phyloP scores from a whole-genome alignment of 1,139 yeast genomes.

The Yamadazyma aaseri region DNA sequence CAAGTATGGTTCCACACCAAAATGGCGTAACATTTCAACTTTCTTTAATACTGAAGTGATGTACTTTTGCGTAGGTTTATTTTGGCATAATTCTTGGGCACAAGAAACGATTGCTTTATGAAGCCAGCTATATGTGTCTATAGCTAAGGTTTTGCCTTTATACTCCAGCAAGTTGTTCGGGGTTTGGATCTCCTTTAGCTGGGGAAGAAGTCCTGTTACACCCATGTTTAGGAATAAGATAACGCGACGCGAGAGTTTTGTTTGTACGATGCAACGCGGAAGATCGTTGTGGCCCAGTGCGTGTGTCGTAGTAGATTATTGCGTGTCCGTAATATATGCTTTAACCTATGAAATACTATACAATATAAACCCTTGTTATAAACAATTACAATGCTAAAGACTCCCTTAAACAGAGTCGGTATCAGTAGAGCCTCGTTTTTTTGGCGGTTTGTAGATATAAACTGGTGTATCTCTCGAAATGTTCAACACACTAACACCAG shows the following conservation, averaged over 20 bases:
- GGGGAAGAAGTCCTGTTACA: conserved; percentile 73
- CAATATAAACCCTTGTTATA: too few relatives aligned
- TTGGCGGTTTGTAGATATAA: conserved; percentile 34
- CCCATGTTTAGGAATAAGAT: conserved; percentile 59
- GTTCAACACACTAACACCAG: conserved; percentile 22
- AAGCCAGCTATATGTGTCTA: conserved; percentile 96
- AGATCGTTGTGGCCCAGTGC: background rate
- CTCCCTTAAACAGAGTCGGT: too few relatives aligned
- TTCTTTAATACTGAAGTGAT: conserved; percentile 59
- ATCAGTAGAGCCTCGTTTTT: conserved; percentile 17
- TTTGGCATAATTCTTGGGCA: conserved; percentile 77
- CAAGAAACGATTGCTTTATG: conserved; percentile 85
- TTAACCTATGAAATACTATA: too few relatives aligned
- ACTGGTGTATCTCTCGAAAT: conserved; percentile 36
- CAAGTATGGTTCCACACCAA: conserved; percentile 77
- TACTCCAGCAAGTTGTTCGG: conserved; percentile 57
- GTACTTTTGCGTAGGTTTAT: conserved; percentile 66
- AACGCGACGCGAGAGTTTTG: background rate
- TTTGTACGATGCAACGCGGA: background rate
- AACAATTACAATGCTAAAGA: too few relatives aligned
- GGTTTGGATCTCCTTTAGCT: conserved; percentile 69
- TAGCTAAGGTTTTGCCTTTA: conserved; percentile 77
- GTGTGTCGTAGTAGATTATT: too few relatives aligned
- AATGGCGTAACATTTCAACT: conserved; percentile 62
- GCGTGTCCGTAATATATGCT: too few relatives aligned